Conservation (phyloP, 139 green algal genomes). For the Chlorella sp. region DNA sequence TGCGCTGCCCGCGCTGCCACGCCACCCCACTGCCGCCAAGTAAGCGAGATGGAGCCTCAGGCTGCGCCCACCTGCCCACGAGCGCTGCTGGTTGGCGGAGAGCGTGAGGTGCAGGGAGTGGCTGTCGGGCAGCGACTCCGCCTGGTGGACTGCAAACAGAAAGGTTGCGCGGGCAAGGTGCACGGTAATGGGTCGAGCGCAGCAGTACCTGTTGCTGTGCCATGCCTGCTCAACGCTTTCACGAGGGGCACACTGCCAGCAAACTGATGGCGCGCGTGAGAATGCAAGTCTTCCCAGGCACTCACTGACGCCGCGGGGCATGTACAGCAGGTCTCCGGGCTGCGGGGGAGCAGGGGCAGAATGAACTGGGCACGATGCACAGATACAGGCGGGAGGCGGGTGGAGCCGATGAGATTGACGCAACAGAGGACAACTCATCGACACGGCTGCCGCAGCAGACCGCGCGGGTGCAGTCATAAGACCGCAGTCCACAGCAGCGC, state of each 20-base stretch:
- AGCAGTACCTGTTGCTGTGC: too few species aligned
- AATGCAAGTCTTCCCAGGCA: not conserved
- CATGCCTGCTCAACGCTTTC: too few species aligned
- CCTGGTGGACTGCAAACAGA: constrained; percentile 50
- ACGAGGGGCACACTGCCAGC: too few species aligned
- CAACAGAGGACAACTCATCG: too few species aligned
- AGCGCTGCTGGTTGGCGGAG: constrained; percentile 69
- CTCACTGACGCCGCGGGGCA: constrained; percentile 68
- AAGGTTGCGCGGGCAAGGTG: not conserved
- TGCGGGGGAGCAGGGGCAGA: not conserved
- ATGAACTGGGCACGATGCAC: too few species aligned
- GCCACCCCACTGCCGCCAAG: not conserved
- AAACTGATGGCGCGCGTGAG: too few species aligned
- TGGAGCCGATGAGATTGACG: too few species aligned
- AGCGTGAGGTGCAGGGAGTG: constrained; percentile 85
- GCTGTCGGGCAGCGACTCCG: constrained; percentile 41
- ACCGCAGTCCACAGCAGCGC: too few species aligned
- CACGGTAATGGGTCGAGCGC: too few species aligned
- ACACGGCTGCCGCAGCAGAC: too few species aligned
- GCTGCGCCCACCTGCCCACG: constrained; percentile 63
- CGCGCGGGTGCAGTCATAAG: too few species aligned
- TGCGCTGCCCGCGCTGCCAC: not conserved
- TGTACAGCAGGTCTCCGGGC: constrained; percentile 80
- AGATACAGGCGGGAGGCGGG: too few species aligned
- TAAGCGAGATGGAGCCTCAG: not conserved